Evolutionary conservation across 345 rosid species (phyloP), one percentile per base, ranked within the genome.

Genomic region (Erucastrum elatum): DNA sequence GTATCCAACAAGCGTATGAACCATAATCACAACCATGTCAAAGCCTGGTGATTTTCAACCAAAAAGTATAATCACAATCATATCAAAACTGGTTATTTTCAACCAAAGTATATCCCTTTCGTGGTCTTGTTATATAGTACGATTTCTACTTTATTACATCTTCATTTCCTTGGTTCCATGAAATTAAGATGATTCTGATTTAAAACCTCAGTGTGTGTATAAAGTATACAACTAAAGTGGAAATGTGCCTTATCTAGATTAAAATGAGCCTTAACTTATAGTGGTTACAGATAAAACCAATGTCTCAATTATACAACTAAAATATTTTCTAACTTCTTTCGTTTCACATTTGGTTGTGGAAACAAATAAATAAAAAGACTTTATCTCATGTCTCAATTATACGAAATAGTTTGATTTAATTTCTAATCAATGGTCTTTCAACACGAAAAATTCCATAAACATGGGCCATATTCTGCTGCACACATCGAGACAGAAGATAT

Each of bases 1-100:
- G 97, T 12, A 75, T 80, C 25, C 30, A 39, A 55, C 53, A 34
- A 66, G 30, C 10, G 44, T 49, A 16, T 62, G 35, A 74, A 51
- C 15, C 71, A 7, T 64, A 33, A 33, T 33, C 64, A 31, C 34
- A 9, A 7, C 51, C 21, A 37, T 21, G 12, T 27, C 15, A 9
- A 71, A 77, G 35, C 34, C 59, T 37, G 10, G 9, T 37, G 2
- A 39, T 9, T 39, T 35, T 39, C 16, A 33, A 72, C 35, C 72
- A 66, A 59, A 44, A 8, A 66, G 0, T 15, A 25, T 70, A 30
- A 15, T 44, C 61, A 29, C 30, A 7, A 5, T 72, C 15, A 33
- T 16, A 15, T 35, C 27, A 29, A 29, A 29, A 29, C 31, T 33
- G 35, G 35, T 33, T 4, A 33, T 33, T 33, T 33, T 33, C n/a